A percentile compares a stretch with the other conserved stretches of the same genome.
Evolutionary conservation across 805 yeast species (phyloP).

Genomic region (Candida tibetensis): DNA sequence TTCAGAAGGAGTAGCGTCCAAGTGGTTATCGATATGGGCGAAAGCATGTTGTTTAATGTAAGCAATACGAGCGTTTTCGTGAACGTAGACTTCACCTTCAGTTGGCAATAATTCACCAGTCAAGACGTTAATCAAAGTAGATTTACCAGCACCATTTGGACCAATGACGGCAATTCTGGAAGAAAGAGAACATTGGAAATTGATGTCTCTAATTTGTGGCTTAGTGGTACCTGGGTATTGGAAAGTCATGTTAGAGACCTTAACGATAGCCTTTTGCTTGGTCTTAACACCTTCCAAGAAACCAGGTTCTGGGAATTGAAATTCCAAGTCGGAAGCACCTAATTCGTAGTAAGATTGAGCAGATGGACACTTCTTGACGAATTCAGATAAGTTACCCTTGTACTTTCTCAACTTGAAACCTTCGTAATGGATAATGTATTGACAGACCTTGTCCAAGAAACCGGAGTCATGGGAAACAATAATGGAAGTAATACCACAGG

Average conservation of each 20-base stretch:
- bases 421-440: constrained; percentile 99
- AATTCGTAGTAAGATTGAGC: constrained; percentile 98
- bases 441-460: constrained; percentile 95
- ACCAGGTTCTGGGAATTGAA: constrained; percentile 99
- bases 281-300: constrained; percentile 99
- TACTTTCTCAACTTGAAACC: constrained; percentile 99
- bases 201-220: constrained; percentile 89
- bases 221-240: constrained; percentile 98
- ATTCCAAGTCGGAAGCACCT: constrained; percentile 96
- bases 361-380: constrained; percentile 97
- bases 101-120: constrained; percentile 99
- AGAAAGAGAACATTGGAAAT: constrained; percentile 98
- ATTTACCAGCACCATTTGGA: constrained; percentile 99
- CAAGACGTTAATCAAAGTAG: constrained; percentile 96
- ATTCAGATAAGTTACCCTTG: constrained; percentile 99
- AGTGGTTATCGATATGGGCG: constrained; percentile 97
- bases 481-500: constrained; percentile 98
- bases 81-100: constrained; percentile 97
- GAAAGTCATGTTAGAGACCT: constrained; percentile 96
- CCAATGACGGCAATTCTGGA: constrained; percentile 99
- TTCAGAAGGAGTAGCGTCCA: constrained; percentile 99
- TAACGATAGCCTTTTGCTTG: constrained; percentile 99
- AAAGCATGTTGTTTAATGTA: constrained; percentile 99
- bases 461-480: constrained; percentile 99
- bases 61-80: constrained; percentile 99